phyloP scores from a whole-genome alignment of 306 rosid genomes.

The Vicia villosa region DNA sequence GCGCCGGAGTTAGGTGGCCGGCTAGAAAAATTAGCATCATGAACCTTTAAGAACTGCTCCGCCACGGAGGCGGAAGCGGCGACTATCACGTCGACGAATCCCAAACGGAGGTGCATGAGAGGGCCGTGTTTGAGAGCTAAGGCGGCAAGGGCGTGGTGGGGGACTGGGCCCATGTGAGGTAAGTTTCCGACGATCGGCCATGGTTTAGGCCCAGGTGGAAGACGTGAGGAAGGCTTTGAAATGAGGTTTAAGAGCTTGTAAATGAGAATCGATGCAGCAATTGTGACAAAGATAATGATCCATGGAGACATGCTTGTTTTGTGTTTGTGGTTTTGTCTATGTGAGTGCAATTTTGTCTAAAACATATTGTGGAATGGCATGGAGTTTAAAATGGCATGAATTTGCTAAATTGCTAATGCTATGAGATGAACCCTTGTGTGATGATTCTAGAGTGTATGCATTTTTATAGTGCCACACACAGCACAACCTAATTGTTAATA shows the following conservation, averaged over 20 bases:
- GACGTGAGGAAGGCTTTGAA: neutral
- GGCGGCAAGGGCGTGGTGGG: neutral
- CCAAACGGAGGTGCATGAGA: conserved; percentile 16
- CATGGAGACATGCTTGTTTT: neutral
- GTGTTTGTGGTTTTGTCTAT: too few species aligned
- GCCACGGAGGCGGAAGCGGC: conserved; percentile 1
- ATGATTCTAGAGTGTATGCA: too few species aligned
- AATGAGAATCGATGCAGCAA: conserved; percentile 4
- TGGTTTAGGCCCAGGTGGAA: conserved; percentile 16
- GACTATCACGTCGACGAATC: neutral
- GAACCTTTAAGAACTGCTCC: conserved; percentile 7
- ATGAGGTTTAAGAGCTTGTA: neutral
- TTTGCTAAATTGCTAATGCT: too few species aligned
- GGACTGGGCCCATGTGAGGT: conserved; percentile 19
- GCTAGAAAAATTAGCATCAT: conserved; percentile 3
- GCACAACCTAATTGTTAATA: too few species aligned
- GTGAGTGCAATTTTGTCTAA: too few species aligned
- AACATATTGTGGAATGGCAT: too few species aligned
- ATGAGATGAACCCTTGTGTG: too few species aligned
- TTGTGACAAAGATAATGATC: neutral
- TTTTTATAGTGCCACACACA: too few species aligned
- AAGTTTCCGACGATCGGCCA: conserved; percentile 19
- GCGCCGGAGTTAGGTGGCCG: conserved; percentile 17
- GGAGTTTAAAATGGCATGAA: too few species aligned
- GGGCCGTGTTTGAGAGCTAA: conserved; percentile 4